phyloP scores from a whole-genome alignment of 106 monocot genomes.

The Cymbidium sinense region DNA sequence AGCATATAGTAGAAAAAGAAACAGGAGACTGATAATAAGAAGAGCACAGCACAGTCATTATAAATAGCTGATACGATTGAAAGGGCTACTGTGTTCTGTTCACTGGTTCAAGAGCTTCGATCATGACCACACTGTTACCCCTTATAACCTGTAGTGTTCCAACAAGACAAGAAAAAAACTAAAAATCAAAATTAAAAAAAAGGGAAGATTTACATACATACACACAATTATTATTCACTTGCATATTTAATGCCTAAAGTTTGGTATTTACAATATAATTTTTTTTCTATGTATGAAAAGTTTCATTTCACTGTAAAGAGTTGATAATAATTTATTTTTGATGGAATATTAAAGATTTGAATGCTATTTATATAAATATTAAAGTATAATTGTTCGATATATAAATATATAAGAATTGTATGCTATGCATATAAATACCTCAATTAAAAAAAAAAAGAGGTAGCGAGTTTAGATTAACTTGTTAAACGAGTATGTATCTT shows the following conservation, averaged over 20 bases:
- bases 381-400: not conserved
- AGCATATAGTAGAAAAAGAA: not conserved
- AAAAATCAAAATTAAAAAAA: not conserved
- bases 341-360: too few species aligned
- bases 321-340: too few species aligned
- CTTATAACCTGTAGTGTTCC: conserved; percentile 33
- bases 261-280: too few species aligned
- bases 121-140: conserved; percentile 67
- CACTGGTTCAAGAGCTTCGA: conserved; percentile 53
- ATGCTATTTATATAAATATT: too few species aligned
- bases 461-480: too few species aligned
- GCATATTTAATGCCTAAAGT: not conserved
- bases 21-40: not conserved
- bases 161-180: not conserved
- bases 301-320: too few species aligned
- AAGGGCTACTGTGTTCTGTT: conserved; percentile 8
- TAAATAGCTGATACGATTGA: not conserved
- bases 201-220: not conserved
- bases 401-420: not conserved
- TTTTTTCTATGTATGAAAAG: not conserved
- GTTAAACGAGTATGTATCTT: too few species aligned
- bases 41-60: not conserved
- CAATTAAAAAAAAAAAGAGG: too few species aligned
- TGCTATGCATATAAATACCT: too few species aligned
- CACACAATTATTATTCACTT: not conserved